phyloP scores from a whole-genome alignment of 176 grass and related monocot genomes.

The Tillandsia fasciculata region DNA sequence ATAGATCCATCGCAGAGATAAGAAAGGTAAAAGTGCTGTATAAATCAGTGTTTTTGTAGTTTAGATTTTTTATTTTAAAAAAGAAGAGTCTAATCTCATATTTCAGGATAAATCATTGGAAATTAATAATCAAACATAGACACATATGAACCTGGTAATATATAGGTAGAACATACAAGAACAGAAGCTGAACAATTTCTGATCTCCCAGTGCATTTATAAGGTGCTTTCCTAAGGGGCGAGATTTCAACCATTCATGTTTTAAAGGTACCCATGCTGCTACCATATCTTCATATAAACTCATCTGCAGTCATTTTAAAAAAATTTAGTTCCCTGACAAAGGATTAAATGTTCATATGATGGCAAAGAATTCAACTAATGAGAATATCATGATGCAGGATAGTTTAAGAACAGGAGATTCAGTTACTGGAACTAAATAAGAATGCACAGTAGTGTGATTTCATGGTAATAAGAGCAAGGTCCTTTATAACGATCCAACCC shows the following conservation, averaged over 20 bases:
- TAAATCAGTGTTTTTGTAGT: too few relatives aligned
- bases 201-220: conserved; percentile 52
- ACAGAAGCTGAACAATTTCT: conserved; percentile 89
- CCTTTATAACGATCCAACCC: too few relatives aligned
- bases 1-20: too few relatives aligned
- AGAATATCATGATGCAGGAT: not conserved
- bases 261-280: conserved; percentile 69
- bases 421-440: not conserved
- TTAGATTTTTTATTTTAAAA: too few relatives aligned
- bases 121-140: not conserved
- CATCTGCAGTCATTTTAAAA: conserved; percentile 55
- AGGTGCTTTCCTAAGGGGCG: conserved; percentile 64
- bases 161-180: conserved; percentile 41
- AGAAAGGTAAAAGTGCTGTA: too few relatives aligned
- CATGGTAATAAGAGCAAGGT: not conserved
- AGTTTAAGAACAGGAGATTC: not conserved
- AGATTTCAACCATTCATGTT: conserved; percentile 66
- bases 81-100: too few relatives aligned
- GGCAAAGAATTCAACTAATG: conserved; percentile 4
- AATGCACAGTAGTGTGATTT: not conserved
- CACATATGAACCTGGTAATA: not conserved
- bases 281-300: conserved; percentile 97
- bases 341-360: not conserved
- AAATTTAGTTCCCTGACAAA: conserved; percentile 12
- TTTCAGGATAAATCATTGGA: not conserved